Percentiles rank a stretch among this genome's conserved stretches.
Evolutionary conservation across 768 basidiomycete genomes (phyloP).

Genomic region (Russula ochroleuca): DNA sequence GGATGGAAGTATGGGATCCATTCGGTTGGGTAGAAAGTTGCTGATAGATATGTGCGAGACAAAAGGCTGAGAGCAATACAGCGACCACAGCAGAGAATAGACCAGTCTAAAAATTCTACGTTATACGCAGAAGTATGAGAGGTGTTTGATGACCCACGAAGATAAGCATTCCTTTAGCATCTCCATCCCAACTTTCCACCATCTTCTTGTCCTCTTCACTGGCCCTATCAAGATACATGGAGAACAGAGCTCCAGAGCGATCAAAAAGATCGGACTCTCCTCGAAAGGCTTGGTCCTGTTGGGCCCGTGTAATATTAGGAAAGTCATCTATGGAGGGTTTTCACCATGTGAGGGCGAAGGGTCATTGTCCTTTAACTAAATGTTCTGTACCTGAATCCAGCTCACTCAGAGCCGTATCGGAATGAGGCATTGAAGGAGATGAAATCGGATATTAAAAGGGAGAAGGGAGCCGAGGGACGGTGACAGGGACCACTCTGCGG

Average conservation of each 20-base stretch:
- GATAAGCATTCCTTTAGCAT: constrained; percentile 17
- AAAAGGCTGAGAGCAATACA: constrained; percentile 9
- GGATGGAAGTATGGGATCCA: not conserved
- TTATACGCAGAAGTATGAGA: not conserved
- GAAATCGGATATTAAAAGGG: not conserved
- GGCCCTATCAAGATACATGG: constrained; percentile 11
- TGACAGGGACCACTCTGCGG: no score
- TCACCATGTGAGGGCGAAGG: no score
- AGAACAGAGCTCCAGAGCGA: no score
- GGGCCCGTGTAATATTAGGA: not conserved
- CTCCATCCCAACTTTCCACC: constrained; percentile 19
- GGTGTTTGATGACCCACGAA: not conserved
- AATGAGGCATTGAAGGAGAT: not conserved
- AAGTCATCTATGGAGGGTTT: not conserved
- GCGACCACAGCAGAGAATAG: constrained; percentile 23
- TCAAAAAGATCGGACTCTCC: not conserved
- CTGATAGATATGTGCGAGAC: constrained; percentile 10
- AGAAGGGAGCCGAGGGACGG: not conserved
- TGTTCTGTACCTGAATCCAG: not conserved
- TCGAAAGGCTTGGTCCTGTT: not conserved
- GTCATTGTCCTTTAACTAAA: not conserved
- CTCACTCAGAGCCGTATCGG: not conserved
- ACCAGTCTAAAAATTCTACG: constrained; percentile 7
- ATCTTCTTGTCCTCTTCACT: constrained; percentile 17
- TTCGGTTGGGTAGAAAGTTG: constrained; percentile 2